phyloP scores from a whole-genome alignment of 345 rosid genomes.

The Kernera saxatilis region DNA sequence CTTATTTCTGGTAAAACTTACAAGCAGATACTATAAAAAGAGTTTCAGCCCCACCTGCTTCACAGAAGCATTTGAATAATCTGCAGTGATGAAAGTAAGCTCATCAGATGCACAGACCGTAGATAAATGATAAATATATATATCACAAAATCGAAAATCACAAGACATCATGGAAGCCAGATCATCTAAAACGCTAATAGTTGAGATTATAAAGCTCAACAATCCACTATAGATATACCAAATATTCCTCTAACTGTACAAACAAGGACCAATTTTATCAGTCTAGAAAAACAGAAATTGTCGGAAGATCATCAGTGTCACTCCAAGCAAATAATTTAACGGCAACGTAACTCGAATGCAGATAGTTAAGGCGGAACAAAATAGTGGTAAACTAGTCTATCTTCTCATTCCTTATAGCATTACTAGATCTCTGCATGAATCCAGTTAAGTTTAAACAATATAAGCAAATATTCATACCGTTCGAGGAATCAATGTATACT shows the following conservation, averaged over 20 bases:
- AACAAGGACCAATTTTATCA: background rate
- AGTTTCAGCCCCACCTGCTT: conserved; percentile 43
- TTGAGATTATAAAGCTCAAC: background rate
- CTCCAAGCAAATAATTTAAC: background rate
- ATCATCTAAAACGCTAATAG: background rate
- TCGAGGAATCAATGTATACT: conserved; percentile 38
- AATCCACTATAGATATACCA: background rate
- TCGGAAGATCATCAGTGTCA: background rate
- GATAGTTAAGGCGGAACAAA: background rate
- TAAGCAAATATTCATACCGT: conserved; percentile 36
- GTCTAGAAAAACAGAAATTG: background rate
- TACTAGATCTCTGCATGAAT: background rate
- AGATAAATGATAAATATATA: background rate
- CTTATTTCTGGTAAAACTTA: background rate
- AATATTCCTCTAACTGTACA: background rate
- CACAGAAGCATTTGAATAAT: conserved; percentile 40
- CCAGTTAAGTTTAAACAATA: background rate
- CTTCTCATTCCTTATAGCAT: background rate
- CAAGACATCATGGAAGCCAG: background rate
- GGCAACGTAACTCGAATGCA: background rate
- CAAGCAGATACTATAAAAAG: background rate
- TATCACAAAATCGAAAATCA: background rate
- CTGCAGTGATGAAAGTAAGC: conserved; percentile 36
- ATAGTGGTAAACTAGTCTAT: background rate
- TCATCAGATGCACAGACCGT: background rate